Evolutionary conservation across 495 filamentous ascomycete species (phyloP).

Genomic region (Podospora pseudoanserina): DNA sequence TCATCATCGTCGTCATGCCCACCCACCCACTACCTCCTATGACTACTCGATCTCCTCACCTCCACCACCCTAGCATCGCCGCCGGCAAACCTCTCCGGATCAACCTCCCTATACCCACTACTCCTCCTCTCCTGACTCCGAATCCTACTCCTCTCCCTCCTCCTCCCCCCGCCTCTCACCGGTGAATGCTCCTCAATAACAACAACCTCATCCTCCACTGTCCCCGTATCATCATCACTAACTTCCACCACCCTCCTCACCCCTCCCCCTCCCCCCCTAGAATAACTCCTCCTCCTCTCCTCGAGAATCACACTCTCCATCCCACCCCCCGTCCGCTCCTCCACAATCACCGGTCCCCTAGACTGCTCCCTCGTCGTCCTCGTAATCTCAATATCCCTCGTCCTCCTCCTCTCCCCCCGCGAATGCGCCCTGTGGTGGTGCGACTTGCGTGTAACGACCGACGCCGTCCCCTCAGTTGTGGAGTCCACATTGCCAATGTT

Average conservation of each 20-base stretch:
- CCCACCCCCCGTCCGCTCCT: slow-evolving; percentile 23
- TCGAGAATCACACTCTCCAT: slow-evolving; percentile 39
- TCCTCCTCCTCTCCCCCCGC: background rate
- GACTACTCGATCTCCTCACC: slow-evolving; percentile 32
- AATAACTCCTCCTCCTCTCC: slow-evolving; percentile 26
- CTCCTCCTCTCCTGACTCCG: slow-evolving; percentile 36
- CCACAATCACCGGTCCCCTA: slow-evolving; percentile 30
- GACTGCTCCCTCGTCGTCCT: slow-evolving; percentile 24
- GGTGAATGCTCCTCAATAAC: slow-evolving; percentile 45
- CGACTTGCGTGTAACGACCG: slow-evolving; percentile 33
- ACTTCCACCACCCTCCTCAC: slow-evolving; percentile 23
- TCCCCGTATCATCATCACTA: slow-evolving; percentile 17
- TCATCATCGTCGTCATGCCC: background rate
- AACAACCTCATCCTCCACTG: slow-evolving; percentile 42
- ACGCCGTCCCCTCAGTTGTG: slow-evolving; percentile 31
- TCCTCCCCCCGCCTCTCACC: slow-evolving; percentile 11
- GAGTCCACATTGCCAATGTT: slow-evolving; percentile 40
- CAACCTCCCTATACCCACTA: slow-evolving; percentile 32
- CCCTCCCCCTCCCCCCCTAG: slow-evolving; percentile 17
- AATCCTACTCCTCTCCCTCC: slow-evolving; percentile 30
- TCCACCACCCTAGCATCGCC: slow-evolving; percentile 31
- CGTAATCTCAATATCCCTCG: slow-evolving; percentile 37
- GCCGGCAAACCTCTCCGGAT: slow-evolving; percentile 33
- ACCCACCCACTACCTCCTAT: slow-evolving; percentile 16
- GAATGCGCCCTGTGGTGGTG: slow-evolving; percentile 18